Conservation (phyloP, 2,329 filamentous ascomycete species). For the Hypoxylon sp. region DNA sequence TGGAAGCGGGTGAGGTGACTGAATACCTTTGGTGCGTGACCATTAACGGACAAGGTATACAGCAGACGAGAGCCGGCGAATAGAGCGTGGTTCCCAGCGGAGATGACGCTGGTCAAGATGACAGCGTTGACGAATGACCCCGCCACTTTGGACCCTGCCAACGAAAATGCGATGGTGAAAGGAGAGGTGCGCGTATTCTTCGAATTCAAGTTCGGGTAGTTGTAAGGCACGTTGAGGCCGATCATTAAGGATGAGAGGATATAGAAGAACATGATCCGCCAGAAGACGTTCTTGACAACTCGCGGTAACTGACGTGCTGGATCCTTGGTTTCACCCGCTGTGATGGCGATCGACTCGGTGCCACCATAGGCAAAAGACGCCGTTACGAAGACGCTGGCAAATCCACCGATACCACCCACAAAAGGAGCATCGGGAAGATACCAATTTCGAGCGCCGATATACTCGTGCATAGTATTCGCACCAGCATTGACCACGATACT, state of each 20-base stretch:
- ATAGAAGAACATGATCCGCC: slow-evolving; percentile 70
- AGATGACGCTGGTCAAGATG: slow-evolving; percentile 69
- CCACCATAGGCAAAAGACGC: slow-evolving; percentile 73
- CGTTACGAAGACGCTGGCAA: slow-evolving; percentile 73
- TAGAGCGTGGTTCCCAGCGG: slow-evolving; percentile 69
- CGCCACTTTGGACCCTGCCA: slow-evolving; percentile 66
- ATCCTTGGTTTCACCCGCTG: slow-evolving; percentile 74
- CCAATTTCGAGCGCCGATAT: slow-evolving; percentile 71
- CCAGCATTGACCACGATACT: slow-evolving; percentile 71
- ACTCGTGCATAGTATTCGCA: slow-evolving; percentile 64
- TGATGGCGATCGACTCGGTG: slow-evolving; percentile 74
- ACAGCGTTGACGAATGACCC: slow-evolving; percentile 72
- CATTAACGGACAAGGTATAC: slow-evolving; percentile 67
- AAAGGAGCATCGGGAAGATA: slow-evolving; percentile 71
- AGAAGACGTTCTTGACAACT: slow-evolving; percentile 75
- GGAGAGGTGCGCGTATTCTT: slow-evolving; percentile 62
- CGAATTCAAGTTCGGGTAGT: slow-evolving; percentile 59
- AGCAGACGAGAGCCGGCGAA: slow-evolving; percentile 68
- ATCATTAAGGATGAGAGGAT: slow-evolving; percentile 65
- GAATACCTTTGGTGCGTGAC: slow-evolving; percentile 69
- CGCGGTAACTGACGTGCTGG: slow-evolving; percentile 70
- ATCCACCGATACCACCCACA: slow-evolving; percentile 73
- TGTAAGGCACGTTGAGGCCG: slow-evolving; percentile 71
- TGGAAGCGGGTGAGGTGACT: slow-evolving; percentile 61
- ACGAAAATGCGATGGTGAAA: slow-evolving; percentile 72